Evolutionary conservation across 257 asterid genomes (phyloP), one percentile per base, ranked within the genome.

Genomic region (Nicotiana otophora): DNA sequence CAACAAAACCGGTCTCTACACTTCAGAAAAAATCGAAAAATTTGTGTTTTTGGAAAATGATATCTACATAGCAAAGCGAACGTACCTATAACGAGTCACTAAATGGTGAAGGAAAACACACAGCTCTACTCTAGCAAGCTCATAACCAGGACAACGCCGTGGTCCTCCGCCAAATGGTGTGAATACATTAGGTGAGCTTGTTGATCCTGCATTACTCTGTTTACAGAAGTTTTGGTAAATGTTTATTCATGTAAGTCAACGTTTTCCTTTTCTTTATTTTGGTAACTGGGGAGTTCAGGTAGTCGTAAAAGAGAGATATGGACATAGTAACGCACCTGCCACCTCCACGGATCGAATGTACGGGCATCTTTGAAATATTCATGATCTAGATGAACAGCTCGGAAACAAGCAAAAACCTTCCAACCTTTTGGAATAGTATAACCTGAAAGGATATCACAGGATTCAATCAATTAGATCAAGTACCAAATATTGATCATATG

Each of bases 141-240:
- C 99, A 7, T 95, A 95, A 28, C 99, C 99, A 0, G 99, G 99
- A 82, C 99, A 96, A 4, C 97, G 97, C 85, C 99, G 89, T 5
- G 98, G 98, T 65, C 99, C 99, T 26, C 99, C 99, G 0, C 99
- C 98, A 17, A 96, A 96, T 2, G 99, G 98, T 55, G 93, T 88
- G 82, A 90, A 96, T 14, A 83, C 86, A 62, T 87, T 92, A 5
- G 74, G 31, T 4, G 92, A 82, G 83, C 81, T 51, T 10, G 82
- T 88, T 19, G 86, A 34, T 69, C 86, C 93, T 10, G 88, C 51
- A 54, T 78, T 77, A 64, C 34, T 80, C 92, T 95, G 86, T 72
- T 23, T 70, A 23, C 80, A 74, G 62, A 74, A 1, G 26, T 46
- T 48, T 70, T 26, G 26, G 57, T 10, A 80, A 80, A 81, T 39